These are phyloP conservation scores for Schwanniomyces pseudopolymorphus DNA, from an alignment of 805 yeast genomes.

Conservation along the genomic window DNA sequence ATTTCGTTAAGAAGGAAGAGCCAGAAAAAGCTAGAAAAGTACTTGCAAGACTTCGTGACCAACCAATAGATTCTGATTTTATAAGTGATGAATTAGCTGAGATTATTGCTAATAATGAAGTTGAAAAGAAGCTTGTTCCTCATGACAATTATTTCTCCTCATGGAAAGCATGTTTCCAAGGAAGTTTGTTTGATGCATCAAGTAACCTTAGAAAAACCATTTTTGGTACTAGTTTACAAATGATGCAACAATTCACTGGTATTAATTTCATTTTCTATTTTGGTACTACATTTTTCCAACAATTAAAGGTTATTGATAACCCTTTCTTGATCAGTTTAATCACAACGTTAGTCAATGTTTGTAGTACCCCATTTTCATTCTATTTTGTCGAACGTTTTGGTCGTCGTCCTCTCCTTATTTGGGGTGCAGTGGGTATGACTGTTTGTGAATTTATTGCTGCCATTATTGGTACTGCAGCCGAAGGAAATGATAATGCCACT, in stretches of 20 bases:
- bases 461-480: constrained; percentile 41
- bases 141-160: constrained; percentile 11
- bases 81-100: constrained; percentile 20
- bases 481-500: constrained; percentile 30
- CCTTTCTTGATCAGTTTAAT: constrained; percentile 40
- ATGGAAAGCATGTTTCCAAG: constrained; percentile 25
- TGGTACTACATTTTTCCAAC: constrained; percentile 77
- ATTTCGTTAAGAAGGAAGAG: constrained; percentile 32
- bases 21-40: constrained; percentile 26
- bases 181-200: constrained; percentile 31
- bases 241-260: constrained; percentile 88
- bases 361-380: constrained; percentile 30
- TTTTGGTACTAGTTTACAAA: constrained; percentile 65
- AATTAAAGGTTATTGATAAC: constrained; percentile 45
- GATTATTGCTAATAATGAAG: constrained; percentile 16
- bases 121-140: constrained; percentile 21
- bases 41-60: constrained; percentile 22
- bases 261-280: constrained; percentile 88
- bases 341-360: constrained; percentile 6
- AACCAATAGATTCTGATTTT: constrained; percentile 20
- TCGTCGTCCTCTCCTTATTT: constrained; percentile 59
- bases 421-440: constrained; percentile 65
- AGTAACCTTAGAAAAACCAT: constrained; percentile 47
- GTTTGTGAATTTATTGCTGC: constrained; percentile 52
- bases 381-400: constrained; percentile 53